These are phyloP conservation scores for Acorus gramineus DNA, from an alignment of 106 monocot species.

Conservation along the genomic window DNA sequence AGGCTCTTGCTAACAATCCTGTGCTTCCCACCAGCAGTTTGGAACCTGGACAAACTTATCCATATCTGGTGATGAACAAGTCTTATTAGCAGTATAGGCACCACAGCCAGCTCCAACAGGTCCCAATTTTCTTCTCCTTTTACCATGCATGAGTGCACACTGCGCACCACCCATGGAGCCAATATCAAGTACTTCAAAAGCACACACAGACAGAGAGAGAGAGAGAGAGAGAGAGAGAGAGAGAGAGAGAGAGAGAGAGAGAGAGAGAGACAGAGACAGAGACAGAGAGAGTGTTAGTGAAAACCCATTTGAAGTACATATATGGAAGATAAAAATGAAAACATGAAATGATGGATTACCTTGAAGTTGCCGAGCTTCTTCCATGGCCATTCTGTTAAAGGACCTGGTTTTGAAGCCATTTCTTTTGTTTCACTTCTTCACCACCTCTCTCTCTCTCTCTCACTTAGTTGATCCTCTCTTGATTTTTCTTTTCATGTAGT, in stretches of 20 bases:
- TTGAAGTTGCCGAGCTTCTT: neutral
- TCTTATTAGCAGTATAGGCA: neutral
- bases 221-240: no score
- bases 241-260: no score
- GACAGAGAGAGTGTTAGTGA: no score
- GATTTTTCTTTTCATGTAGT: no score
- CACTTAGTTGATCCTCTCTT: no score
- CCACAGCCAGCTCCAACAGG: neutral
- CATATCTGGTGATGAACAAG: neutral
- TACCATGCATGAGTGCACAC: neutral
- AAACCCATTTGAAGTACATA: no score
- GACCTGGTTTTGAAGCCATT: neutral
- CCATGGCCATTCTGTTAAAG: neutral
- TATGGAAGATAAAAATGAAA: no score
- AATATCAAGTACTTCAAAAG: neutral
- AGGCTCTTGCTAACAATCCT: conserved; percentile 1
- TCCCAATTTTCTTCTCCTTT: neutral
- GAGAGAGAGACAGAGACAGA: no score
- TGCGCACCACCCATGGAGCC: neutral
- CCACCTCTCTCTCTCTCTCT: no score
- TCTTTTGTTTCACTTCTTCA: no score
- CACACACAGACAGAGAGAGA: neutral
- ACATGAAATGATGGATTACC: neutral
- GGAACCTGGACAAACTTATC: neutral
- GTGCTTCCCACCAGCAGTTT: neutral